Conservation (phyloP, 225 moss, liverwort and hornwort species). For the Marchantia polymorpha region DNA sequence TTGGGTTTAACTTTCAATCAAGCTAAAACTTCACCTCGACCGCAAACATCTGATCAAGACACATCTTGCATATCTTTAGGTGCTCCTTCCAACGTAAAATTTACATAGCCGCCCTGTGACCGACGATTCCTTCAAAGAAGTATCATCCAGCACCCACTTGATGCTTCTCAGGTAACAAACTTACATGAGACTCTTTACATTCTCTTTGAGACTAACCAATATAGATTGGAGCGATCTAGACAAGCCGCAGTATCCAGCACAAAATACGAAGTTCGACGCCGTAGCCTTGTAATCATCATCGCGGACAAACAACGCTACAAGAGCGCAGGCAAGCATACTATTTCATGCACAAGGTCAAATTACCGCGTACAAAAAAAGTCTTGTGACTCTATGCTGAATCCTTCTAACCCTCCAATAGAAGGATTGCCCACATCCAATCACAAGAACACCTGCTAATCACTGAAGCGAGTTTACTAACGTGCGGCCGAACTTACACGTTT, state of each 20-base stretch:
- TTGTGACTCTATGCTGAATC: neutral
- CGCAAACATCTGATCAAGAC: neutral
- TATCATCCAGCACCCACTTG: neutral
- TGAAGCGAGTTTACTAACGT: neutral
- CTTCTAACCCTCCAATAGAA: neutral
- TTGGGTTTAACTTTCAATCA: too few relatives aligned
- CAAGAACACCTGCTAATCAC: neutral
- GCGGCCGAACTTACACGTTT: neutral
- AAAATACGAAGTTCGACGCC: neutral
- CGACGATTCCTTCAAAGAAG: neutral
- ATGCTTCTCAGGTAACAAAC: neutral
- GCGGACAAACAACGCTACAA: neutral
- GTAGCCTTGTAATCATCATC: neutral
- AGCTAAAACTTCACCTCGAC: too few relatives aligned
- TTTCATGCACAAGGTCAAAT: neutral
- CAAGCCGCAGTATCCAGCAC: neutral
- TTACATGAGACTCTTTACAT: neutral
- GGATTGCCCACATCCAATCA: neutral
- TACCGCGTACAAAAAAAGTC: neutral
- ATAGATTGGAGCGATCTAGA: neutral
- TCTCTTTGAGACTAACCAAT: neutral
- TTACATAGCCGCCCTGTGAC: neutral
- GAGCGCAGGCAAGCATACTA: neutral
- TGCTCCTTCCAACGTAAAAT: neutral
- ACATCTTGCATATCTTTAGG: neutral